Conservation (phyloP, 306 rosid genomes). For the Gastrolobium villosum region DNA sequence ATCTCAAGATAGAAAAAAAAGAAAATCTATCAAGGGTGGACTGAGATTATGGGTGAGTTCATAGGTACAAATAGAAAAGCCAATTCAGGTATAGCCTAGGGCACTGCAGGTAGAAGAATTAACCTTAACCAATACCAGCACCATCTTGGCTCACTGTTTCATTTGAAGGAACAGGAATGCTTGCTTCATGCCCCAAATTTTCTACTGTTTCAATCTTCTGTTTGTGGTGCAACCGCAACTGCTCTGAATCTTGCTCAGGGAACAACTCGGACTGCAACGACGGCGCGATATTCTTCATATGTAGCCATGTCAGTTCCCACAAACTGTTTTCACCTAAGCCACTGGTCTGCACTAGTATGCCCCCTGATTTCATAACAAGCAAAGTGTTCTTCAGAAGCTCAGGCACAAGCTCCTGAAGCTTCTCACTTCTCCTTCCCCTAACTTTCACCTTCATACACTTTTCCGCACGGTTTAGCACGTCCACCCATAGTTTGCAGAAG, state of each 20-base stretch:
- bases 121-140: constrained; percentile 59
- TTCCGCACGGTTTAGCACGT: constrained; percentile 71
- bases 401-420: constrained; percentile 81
- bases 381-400: constrained; percentile 83
- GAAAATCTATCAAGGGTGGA: constrained; percentile 32
- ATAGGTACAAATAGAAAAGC: constrained; percentile 40
- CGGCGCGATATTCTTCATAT: constrained; percentile 69
- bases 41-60: constrained; percentile 36
- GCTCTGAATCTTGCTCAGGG: constrained; percentile 66
- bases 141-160: constrained; percentile 53
- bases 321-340: constrained; percentile 72
- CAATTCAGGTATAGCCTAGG: constrained; percentile 43
- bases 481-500: constrained; percentile 82
- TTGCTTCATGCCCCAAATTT: constrained; percentile 52
- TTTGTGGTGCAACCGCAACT: constrained; percentile 43
- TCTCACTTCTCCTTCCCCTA: constrained; percentile 76
- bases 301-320: constrained; percentile 84
- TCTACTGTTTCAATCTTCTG: constrained; percentile 54
- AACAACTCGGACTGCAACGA: constrained; percentile 79
- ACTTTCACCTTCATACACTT: constrained; percentile 72
- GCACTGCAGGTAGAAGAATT: constrained; percentile 44
- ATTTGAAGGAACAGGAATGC: constrained; percentile 45
- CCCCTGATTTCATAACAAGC: constrained; percentile 75
- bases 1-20: constrained; percentile 43
- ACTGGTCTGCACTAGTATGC: constrained; percentile 66